Evolutionary conservation across 1,139 yeast genomes (phyloP).

Genomic region (Geotrichum europaeum): DNA sequence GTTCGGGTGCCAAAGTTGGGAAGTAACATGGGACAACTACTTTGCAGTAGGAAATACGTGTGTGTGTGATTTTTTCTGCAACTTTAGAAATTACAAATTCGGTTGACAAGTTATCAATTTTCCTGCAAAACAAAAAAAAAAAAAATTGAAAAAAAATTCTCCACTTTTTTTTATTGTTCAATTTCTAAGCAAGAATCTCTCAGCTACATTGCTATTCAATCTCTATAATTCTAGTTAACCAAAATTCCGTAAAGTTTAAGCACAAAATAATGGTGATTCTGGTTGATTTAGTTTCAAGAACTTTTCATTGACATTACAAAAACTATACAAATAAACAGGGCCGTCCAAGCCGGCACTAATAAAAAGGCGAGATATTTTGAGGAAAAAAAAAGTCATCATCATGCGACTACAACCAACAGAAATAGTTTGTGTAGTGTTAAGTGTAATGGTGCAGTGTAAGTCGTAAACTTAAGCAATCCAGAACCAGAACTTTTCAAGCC

Average conservation of each 20-base stretch:
- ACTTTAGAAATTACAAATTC: neutral
- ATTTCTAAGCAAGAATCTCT: too few relatives aligned
- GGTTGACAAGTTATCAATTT: neutral
- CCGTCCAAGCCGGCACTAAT: neutral
- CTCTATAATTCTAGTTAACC: neutral
- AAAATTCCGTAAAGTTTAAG: too few relatives aligned
- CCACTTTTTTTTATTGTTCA: too few relatives aligned
- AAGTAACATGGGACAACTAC: neutral
- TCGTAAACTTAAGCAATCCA: slow-evolving; percentile 34
- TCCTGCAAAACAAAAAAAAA: neutral
- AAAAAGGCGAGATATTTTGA: neutral
- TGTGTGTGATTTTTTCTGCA: neutral
- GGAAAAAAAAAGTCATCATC: neutral
- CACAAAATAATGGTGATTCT: neutral
- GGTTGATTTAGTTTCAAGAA: neutral
- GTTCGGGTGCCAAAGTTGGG: neutral
- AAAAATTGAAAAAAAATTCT: neutral
- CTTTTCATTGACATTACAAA: neutral
- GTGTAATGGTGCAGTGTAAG: neutral
- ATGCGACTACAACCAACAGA: neutral
- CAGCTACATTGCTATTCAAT: neutral
- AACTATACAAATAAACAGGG: neutral
- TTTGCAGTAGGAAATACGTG: neutral
- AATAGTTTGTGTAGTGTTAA: neutral
- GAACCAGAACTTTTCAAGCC: slow-evolving; percentile 39